Evolutionary conservation across 148 eudicot genomes (phyloP).

Genomic region (Rhododendron griersonianum): DNA sequence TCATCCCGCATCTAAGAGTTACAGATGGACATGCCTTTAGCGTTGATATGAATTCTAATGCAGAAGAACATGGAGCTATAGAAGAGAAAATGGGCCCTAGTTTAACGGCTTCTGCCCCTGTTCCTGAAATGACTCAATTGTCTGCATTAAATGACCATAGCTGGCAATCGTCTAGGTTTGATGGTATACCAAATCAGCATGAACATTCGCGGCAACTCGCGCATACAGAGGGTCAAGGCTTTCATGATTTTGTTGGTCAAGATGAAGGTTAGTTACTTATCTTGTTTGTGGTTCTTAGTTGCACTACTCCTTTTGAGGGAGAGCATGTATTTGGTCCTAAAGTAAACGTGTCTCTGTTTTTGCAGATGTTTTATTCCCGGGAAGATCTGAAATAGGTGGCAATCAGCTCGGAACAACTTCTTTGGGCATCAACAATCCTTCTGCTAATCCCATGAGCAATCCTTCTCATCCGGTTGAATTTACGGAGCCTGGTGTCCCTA

Average conservation of each 20-base stretch:
- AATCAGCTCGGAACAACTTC: conserved; percentile 32
- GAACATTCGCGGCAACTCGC: conserved; percentile 29
- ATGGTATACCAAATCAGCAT: conserved; percentile 29
- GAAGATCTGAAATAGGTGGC: conserved; percentile 67
- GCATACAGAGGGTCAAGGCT: conserved; percentile 38
- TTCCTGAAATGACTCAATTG: conserved; percentile 31
- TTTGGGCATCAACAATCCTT: conserved; percentile 30
- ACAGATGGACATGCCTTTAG: conserved; percentile 26
- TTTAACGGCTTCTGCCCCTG: conserved; percentile 25
- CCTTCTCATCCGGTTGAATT: conserved; percentile 31
- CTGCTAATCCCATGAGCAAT: conserved; percentile 31
- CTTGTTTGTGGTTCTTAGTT: neutral
- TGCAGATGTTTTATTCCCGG: conserved; percentile 82
- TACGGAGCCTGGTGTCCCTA: conserved; percentile 29
- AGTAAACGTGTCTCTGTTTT: neutral
- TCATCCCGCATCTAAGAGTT: conserved; percentile 73
- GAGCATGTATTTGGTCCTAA: neutral
- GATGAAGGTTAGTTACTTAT: conserved; percentile 63
- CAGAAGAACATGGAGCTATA: conserved; percentile 30
- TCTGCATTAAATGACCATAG: conserved; percentile 26
- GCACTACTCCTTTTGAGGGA: neutral
- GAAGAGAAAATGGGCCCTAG: conserved; percentile 26
- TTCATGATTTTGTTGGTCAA: conserved; percentile 44
- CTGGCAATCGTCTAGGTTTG: conserved; percentile 52
- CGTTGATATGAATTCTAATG: conserved; percentile 26